Evolutionary conservation across 1,139 yeast genomes (phyloP), one percentile per base, ranked within the genome.

Genomic region (Magnusiomyces ingens): DNA sequence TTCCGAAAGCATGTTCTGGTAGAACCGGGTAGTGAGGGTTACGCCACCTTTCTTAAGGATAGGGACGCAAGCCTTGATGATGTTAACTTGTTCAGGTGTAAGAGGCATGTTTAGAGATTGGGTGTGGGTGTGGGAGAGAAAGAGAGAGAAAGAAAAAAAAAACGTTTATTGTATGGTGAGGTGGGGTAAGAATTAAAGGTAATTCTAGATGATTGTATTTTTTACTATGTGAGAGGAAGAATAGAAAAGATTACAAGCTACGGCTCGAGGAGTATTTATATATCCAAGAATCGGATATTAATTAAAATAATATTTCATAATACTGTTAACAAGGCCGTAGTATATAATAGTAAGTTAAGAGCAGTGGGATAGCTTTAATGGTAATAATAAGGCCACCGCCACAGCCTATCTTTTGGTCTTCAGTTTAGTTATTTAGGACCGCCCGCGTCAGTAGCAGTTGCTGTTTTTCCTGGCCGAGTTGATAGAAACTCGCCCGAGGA

Each of bases 1-100:
- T 22, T 70, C 75, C 15, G 60, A 56, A 38, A 84, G 69, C 88
- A 84, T 81, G 60, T 75, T 72, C 21, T 70, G 59, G 67, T 84
- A 84, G 65, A 84, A 81, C 19, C 69, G 69, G 32, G 75, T 66
- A 35, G 89, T 82, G 52, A 84, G 70, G 2, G 70, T 73, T 32
- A 75, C 79, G 41, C 89, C 90, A 48, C 77, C 72, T 57, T 68
- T 70, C 66, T 82, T 79, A 55, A 84, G 73, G 50, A 78, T 75
- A 3, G 89, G 89, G 38, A 82, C 74, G 0, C 86, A 78, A 36
- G 80, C 77, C 59, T 74, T 76, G 63, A 82, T 74, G 56, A 78
- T 71, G 18, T 62, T 57, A 57, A 67, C 67, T 59, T 76, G 78
- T 17, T 56, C 59, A 8, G 51, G 52, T n/a, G 67, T 63, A 35